These are phyloP conservation scores for Ceratocystis cacaofunesta DNA, from an alignment of 2,329 filamentous ascomycete species.

Conservation along the genomic window DNA sequence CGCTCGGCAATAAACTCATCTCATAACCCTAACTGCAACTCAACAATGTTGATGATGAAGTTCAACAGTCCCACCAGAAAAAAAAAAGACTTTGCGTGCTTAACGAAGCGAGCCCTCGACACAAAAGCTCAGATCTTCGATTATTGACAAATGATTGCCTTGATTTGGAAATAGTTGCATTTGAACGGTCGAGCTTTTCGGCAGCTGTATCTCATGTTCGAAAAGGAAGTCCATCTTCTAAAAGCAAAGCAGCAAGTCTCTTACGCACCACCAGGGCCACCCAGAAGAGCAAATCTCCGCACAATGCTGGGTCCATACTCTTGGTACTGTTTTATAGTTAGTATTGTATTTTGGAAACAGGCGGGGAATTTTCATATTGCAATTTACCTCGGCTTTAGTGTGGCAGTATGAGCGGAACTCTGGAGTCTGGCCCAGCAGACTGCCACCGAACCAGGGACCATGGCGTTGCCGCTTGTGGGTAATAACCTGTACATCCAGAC, in stretches of 20 bases:
- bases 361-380: slow-evolving; percentile 4
- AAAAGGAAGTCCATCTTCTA: slow-evolving; percentile 1
- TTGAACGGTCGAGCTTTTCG: background rate
- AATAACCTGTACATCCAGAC: slow-evolving; percentile 91
- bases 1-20: slow-evolving; percentile 15
- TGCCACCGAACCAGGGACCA: slow-evolving; percentile 96
- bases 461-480: slow-evolving; percentile 95
- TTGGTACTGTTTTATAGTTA: slow-evolving; percentile 50
- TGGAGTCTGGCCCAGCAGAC: slow-evolving; percentile 87
- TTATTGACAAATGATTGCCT: background rate
- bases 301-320: slow-evolving; percentile 95
- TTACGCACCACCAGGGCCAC: slow-evolving; percentile 73
- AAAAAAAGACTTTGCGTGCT: background rate
- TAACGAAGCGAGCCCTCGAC: background rate
- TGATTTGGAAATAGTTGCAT: background rate
- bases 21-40: background rate
- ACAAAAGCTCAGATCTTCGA: background rate
- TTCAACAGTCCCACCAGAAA: background rate
- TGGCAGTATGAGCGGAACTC: slow-evolving; percentile 99
- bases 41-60: background rate
- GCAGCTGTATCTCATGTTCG: background rate
- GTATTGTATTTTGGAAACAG: slow-evolving; percentile 9
- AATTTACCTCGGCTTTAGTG: slow-evolving; percentile 57
- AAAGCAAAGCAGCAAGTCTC: background rate
- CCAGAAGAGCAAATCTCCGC: slow-evolving; percentile 80